Percentiles rank a stretch among this genome's conserved stretches.
Evolutionary conservation across 345 rosid genomes (phyloP).

Genomic region (Eutrema yunnanense): DNA sequence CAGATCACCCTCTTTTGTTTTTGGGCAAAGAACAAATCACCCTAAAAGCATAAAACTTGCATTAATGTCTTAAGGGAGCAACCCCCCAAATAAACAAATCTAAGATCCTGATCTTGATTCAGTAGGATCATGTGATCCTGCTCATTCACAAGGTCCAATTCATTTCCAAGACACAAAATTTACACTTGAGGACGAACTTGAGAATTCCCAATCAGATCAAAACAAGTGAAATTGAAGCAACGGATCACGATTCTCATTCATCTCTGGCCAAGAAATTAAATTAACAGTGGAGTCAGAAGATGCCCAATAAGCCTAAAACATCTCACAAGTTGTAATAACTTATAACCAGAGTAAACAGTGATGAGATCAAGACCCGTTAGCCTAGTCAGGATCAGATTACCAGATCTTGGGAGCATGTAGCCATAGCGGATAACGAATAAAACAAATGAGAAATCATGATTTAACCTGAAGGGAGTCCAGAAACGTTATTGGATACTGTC

Average conservation of each 20-base stretch:
- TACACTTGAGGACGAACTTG: neutral
- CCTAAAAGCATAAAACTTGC: neutral
- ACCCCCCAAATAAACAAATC: neutral
- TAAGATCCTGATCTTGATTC: conserved; percentile 17
- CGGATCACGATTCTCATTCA: conserved; percentile 26
- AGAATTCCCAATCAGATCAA: conserved; percentile 29
- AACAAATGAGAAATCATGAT: neutral
- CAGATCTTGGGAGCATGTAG: conserved; percentile 27
- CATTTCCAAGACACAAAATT: conserved; percentile 1
- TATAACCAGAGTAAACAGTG: neutral
- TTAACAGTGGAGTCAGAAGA: conserved; percentile 6
- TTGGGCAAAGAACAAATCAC: neutral
- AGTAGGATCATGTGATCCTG: conserved; percentile 23
- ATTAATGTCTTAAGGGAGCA: neutral
- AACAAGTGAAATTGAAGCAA: conserved; percentile 27
- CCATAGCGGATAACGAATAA: neutral
- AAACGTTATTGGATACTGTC: conserved; percentile 45
- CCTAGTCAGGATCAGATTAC: conserved; percentile 1
- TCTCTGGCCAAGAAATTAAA: neutral
- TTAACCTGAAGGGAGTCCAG: conserved; percentile 74
- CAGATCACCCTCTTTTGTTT: neutral
- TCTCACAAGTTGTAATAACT: neutral
- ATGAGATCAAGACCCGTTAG: conserved; percentile 7
- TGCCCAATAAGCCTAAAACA: conserved; percentile 4
- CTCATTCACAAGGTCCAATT: conserved; percentile 1